Evolutionary conservation across 371 early-diverging fungal genomes (phyloP).

Genomic region (Zopfochytrium polystomum): DNA sequence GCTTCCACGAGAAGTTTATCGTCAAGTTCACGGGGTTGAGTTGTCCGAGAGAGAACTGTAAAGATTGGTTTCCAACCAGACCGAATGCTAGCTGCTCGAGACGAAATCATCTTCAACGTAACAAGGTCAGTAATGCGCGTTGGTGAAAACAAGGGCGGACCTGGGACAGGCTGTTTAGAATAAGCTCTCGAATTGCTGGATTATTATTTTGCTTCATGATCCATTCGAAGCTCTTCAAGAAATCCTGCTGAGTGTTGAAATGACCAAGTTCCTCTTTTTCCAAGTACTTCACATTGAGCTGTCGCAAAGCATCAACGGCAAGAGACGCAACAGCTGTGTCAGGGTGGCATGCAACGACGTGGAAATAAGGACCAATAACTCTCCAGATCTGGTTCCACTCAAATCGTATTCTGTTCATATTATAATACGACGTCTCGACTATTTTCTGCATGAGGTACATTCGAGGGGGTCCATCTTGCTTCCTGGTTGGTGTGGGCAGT

Average conservation of each 20-base stretch:
- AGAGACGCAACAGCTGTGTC: conserved; percentile 57
- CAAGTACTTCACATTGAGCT: conserved; percentile 68
- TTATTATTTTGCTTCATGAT: conserved; percentile 61
- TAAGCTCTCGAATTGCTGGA: conserved; percentile 57
- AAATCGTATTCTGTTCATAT: conserved; percentile 66
- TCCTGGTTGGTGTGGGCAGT: conserved; percentile 7
- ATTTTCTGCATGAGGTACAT: conserved; percentile 83
- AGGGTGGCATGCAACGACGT: conserved; percentile 59
- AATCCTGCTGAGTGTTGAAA: conserved; percentile 66
- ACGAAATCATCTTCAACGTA: conserved; percentile 46
- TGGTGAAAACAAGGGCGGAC: conserved; percentile 3
- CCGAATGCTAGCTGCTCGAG: conserved; percentile 45
- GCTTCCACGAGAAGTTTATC: conserved; percentile 64
- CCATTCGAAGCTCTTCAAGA: conserved; percentile 66
- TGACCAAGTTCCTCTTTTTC: conserved; percentile 72
- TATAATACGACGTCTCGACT: conserved; percentile 80
- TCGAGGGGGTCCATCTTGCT: conserved; percentile 48
- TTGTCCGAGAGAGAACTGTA: conserved; percentile 53
- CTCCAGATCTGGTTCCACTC: conserved; percentile 74
- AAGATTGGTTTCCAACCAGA: conserved; percentile 76
- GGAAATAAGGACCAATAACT: conserved; percentile 65
- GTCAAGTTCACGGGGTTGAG: conserved; percentile 30
- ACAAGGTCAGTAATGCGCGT: not conserved
- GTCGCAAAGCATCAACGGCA: conserved; percentile 69
- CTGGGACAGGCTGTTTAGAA: conserved; percentile 42